Percentiles rank a stretch among this genome's conserved stretches.
These are phyloP conservation scores for Suhomyces terraborum DNA, from an alignment of 1,139 yeast species.

Conservation along the genomic window DNA sequence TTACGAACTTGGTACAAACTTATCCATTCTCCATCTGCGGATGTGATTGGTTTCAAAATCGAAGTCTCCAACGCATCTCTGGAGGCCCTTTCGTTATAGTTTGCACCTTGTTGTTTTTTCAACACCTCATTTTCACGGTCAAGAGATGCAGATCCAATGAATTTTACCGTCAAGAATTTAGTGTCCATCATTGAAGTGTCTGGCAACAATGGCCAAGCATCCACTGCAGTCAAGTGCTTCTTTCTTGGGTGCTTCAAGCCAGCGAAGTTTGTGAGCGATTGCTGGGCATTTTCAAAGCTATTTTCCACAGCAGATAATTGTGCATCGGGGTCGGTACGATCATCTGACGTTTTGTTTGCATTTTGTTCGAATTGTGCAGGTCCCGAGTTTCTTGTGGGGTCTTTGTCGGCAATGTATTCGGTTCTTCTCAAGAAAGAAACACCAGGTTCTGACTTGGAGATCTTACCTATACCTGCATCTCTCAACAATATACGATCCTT, in stretches of 20 bases:
- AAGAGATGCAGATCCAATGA: constrained; percentile 77
- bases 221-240: constrained; percentile 71
- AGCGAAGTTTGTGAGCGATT: constrained; percentile 46
- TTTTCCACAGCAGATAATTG: constrained; percentile 72
- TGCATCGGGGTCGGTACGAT: constrained; percentile 57
- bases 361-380: constrained; percentile 19
- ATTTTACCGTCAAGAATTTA: constrained; percentile 67
- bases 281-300: constrained; percentile 66
- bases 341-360: constrained; percentile 24
- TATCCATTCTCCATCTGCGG: constrained; percentile 82
- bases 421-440: constrained; percentile 93
- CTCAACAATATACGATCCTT: constrained; percentile 74
- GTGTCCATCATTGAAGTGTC: constrained; percentile 89
- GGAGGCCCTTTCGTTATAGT: constrained; percentile 43
- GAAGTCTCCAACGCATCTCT: constrained; percentile 58
- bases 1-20: constrained; percentile 57
- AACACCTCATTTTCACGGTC: constrained; percentile 38
- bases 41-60: constrained; percentile 71
- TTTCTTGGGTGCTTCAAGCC: constrained; percentile 74
- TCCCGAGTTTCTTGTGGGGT: constrained; percentile 18
- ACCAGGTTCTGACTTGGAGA: constrained; percentile 55
- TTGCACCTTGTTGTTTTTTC: constrained; percentile 40
- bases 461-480: constrained; percentile 65
- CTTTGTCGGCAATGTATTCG: constrained; percentile 71
- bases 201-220: constrained; percentile 81